These are phyloP conservation scores for Pleurotus sapidus DNA, from an alignment of 768 basidiomycete species.

Conservation along the genomic window DNA sequence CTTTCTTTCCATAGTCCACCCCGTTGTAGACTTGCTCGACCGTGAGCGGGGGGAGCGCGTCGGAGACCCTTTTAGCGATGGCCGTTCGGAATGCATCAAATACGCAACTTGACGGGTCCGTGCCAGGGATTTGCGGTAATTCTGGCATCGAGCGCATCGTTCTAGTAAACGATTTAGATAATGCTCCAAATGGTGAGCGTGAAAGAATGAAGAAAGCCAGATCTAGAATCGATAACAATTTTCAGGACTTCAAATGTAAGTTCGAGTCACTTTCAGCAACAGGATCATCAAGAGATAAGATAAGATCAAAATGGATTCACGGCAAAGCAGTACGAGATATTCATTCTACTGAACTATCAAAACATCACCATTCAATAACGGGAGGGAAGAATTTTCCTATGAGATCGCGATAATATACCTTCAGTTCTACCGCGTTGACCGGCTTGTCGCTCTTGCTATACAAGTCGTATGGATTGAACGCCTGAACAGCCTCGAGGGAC, in stretches of 20 bases:
- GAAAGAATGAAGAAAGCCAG: conserved; percentile 6
- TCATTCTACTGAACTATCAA: neutral
- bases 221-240: conserved; percentile 4
- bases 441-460: conserved; percentile 70
- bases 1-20: conserved; percentile 90
- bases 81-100: conserved; percentile 81
- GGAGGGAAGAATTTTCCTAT: conserved; percentile 70
- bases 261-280: neutral
- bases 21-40: conserved; percentile 80
- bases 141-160: conserved; percentile 25
- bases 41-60: conserved; percentile 60
- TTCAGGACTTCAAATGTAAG: neutral
- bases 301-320: neutral
- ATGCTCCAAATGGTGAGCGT: neutral
- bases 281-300: neutral
- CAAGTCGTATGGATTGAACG: conserved; percentile 79
- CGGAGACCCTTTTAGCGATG: conserved; percentile 70
- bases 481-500: conserved; percentile 57
- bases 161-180: neutral
- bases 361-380: conserved; percentile 60
- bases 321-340: neutral
- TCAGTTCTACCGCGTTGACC: conserved; percentile 44
- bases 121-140: conserved; percentile 31
- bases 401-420: conserved; percentile 63
- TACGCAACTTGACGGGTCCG: conserved; percentile 64